Conservation (phyloP, 495 filamentous ascomycete genomes). For the Glonium stellatum region DNA sequence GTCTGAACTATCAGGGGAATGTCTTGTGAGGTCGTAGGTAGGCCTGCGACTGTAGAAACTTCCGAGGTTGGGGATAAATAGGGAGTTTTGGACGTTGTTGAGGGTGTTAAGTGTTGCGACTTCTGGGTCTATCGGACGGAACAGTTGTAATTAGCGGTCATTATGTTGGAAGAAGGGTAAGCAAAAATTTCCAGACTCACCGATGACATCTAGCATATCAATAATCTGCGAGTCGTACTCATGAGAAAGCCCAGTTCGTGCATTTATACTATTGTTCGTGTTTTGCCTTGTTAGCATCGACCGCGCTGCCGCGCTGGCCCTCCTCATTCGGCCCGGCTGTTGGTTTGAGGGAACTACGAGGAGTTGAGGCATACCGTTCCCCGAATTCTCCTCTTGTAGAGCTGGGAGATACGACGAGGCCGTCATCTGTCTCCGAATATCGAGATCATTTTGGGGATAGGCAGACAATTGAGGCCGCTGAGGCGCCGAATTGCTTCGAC, state of each 20-base stretch:
- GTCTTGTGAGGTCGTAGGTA: slow-evolving; percentile 63
- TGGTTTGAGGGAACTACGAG: neutral
- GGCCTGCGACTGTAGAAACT: slow-evolving; percentile 55
- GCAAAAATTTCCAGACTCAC: slow-evolving; percentile 37
- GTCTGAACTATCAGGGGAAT: slow-evolving; percentile 24
- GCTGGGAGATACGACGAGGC: slow-evolving; percentile 17
- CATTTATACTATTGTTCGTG: slow-evolving; percentile 8
- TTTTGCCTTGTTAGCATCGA: slow-evolving; percentile 5
- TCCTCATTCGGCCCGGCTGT: neutral
- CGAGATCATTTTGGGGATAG: slow-evolving; percentile 11
- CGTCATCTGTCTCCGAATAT: slow-evolving; percentile 19
- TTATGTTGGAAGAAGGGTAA: too few species aligned
- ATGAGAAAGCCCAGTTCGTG: slow-evolving; percentile 1
- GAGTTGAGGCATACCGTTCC: neutral
- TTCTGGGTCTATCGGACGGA: slow-evolving; percentile 55
- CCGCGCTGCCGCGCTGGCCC: slow-evolving; percentile 5
- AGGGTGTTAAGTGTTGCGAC: slow-evolving; percentile 66
- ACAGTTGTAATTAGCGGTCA: neutral
- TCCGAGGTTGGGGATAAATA: slow-evolving; percentile 63
- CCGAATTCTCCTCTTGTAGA: slow-evolving; percentile 15
- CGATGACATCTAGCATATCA: slow-evolving; percentile 65
- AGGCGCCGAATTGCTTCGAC: slow-evolving; percentile 18
- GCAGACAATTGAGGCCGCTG: slow-evolving; percentile 6
- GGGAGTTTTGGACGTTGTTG: slow-evolving; percentile 73
- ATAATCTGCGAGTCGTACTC: slow-evolving; percentile 56